phyloP scores from a whole-genome alignment of 2,329 filamentous ascomycete genomes.

The Pseudogymnoascus sp. region DNA sequence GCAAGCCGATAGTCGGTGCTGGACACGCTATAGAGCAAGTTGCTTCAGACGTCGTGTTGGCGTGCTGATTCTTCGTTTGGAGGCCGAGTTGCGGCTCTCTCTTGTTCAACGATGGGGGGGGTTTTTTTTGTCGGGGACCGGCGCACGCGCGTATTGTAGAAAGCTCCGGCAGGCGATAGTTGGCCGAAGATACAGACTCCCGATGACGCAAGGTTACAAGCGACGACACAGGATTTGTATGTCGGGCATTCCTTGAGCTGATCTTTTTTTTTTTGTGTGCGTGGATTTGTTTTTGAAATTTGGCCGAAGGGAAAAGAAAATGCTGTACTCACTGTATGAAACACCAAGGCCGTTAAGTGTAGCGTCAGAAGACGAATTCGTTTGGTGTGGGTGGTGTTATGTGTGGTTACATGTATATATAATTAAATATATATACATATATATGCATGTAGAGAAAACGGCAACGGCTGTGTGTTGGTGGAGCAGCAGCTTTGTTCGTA shows the following conservation, averaged over 20 bases:
- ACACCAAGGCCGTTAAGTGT: neutral
- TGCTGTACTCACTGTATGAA: neutral
- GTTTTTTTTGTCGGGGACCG: neutral
- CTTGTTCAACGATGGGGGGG: neutral
- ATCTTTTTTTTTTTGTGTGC: neutral
- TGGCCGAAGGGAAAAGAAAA: neutral
- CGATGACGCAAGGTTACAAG: neutral
- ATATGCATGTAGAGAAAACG: neutral
- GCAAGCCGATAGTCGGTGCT: neutral
- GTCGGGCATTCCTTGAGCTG: neutral
- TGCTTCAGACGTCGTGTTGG: neutral
- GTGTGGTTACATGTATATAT: slow-evolving; percentile 1
- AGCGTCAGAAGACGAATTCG: neutral
- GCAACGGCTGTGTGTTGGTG: neutral
- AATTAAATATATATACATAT: slow-evolving; percentile 5
- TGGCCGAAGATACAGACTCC: neutral
- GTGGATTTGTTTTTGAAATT: neutral
- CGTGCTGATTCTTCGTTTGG: neutral
- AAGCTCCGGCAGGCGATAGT: neutral
- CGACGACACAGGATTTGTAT: neutral
- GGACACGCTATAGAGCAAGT: neutral
- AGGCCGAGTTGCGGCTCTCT: neutral
- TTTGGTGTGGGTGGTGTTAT: neutral
- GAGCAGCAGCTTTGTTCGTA: neutral
- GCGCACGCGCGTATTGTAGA: neutral